Evolutionary conservation across 352 stramenopile species (phyloP).

Genomic region (Phytophthora multivora): DNA sequence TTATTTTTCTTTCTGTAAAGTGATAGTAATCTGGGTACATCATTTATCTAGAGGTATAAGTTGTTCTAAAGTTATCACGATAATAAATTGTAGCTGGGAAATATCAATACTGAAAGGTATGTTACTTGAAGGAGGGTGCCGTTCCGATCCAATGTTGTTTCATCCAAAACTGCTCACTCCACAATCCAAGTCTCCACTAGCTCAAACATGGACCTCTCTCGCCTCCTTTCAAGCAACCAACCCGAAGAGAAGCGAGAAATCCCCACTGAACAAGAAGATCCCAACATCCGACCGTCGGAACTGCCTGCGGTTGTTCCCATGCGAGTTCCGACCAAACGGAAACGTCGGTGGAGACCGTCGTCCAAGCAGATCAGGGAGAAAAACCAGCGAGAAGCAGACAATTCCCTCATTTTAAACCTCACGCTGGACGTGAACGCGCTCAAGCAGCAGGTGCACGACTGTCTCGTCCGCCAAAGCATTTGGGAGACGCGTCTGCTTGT

Average conservation of each 20-base stretch:
- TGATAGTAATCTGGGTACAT: too few species aligned
- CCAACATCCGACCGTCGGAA: neutral
- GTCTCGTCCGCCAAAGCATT: conserved; percentile 24
- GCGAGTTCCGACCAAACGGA: neutral
- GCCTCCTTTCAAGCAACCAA: conserved; percentile 2
- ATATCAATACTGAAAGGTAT: neutral
- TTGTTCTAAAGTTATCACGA: too few species aligned
- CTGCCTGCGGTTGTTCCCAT: too few species aligned
- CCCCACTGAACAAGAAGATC: neutral
- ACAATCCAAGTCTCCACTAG: neutral
- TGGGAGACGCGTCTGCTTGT: conserved; percentile 29
- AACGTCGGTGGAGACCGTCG: conserved; percentile 7
- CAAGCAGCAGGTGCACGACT: conserved; percentile 33
- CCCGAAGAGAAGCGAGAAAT: neutral
- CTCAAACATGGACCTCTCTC: conserved; percentile 2
- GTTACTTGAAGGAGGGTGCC: neutral
- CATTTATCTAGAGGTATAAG: too few species aligned
- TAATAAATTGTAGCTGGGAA: too few species aligned
- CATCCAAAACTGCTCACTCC: neutral
- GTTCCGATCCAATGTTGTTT: conserved; percentile 3
- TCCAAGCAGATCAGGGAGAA: conserved; percentile 1
- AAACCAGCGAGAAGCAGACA: conserved; percentile 20
- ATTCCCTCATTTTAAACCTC: conserved; percentile 30
- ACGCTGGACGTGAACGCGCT: conserved; percentile 38
- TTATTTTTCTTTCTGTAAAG: too few species aligned